Evolutionary conservation across 495 filamentous ascomycete genomes (phyloP), one percentile per base, ranked within the genome.

Genomic region (Hyaloscypha hepaticicola): DNA sequence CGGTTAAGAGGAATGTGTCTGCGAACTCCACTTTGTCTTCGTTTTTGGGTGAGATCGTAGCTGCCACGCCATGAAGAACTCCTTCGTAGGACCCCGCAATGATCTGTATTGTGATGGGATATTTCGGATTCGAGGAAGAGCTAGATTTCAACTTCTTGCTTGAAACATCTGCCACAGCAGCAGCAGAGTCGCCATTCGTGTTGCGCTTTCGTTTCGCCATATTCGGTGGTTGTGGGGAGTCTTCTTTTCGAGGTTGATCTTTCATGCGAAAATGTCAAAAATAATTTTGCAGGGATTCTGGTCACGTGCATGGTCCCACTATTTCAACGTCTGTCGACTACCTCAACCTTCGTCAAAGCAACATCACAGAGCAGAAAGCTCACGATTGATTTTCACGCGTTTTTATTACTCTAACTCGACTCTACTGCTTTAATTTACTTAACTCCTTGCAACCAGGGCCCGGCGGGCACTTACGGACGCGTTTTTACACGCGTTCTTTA

Each of bases 1-100:
- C 92, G 74, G 91, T 88, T 82, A 99, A 96, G 60, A 99, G 85
- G 78, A 99, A 99, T 7, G 89, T 93, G 76, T 99, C 95, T 64
- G 90, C 82, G 73, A 97, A 98, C 71, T 88, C 77, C 69, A 88
- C 81, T 14, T 78, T 62, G 28, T 75, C 64, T 12, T 78, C 62
- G 28, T 75, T 64, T 24, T 74, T 72, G 9, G 75, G 63, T 2
- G 82, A 79, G 58, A 97, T 79, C 0, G 85, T 84, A 6, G 89
- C 93, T 1, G 90, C 91, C 72, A 98, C 82, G 66, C 96, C 96
- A 76, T 99, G 95, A 49, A 99, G 83, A 49, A 94, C 86, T 61
- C 92, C 86, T 72, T 99, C 95, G 77, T 99, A 99, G 63, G 93
- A 97, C 21, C 95, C 95, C 24, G 92, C 90, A 56, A 97, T 82